Conservation (phyloP, 2,329 filamentous ascomycete species). For the Claviceps pazoutovae region DNA sequence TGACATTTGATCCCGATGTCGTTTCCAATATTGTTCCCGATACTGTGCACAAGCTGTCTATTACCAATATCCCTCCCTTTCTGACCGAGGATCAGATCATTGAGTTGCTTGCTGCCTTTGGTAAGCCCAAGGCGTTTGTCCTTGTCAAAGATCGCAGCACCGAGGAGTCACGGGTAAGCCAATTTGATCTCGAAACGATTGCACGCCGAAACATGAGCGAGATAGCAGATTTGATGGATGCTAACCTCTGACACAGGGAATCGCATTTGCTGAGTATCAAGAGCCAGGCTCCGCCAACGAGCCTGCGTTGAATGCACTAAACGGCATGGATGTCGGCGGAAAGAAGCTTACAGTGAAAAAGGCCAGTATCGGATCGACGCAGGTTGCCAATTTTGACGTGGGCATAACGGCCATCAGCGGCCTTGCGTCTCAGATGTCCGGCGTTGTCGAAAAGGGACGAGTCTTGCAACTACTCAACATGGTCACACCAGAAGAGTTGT, state of each 20-base stretch:
- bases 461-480: slow-evolving; percentile 94
- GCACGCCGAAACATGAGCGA: background rate
- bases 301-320: slow-evolving; percentile 78
- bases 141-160: slow-evolving; percentile 76
- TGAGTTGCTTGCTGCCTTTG: slow-evolving; percentile 81
- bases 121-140: slow-evolving; percentile 82
- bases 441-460: slow-evolving; percentile 63
- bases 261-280: slow-evolving; percentile 91
- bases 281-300: slow-evolving; percentile 59
- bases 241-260: slow-evolving; percentile 45
- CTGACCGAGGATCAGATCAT: slow-evolving; percentile 84
- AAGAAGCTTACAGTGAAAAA: slow-evolving; percentile 72
- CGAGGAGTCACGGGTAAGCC: slow-evolving; percentile 66
- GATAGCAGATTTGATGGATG: slow-evolving; percentile 15
- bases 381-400: slow-evolving; percentile 83
- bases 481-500: slow-evolving; percentile 89
- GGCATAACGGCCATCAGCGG: slow-evolving; percentile 96
- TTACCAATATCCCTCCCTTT: slow-evolving; percentile 78
- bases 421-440: slow-evolving; percentile 78
- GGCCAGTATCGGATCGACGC: slow-evolving; percentile 87
- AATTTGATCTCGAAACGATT: background rate
- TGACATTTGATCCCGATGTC: slow-evolving; percentile 59
- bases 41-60: slow-evolving; percentile 87
- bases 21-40: slow-evolving; percentile 75
- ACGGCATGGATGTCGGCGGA: slow-evolving; percentile 86